Base-by-base conservation (phyloP, 225 moss, liverwort and hornwort species). In the Ulota crispa region DNA sequence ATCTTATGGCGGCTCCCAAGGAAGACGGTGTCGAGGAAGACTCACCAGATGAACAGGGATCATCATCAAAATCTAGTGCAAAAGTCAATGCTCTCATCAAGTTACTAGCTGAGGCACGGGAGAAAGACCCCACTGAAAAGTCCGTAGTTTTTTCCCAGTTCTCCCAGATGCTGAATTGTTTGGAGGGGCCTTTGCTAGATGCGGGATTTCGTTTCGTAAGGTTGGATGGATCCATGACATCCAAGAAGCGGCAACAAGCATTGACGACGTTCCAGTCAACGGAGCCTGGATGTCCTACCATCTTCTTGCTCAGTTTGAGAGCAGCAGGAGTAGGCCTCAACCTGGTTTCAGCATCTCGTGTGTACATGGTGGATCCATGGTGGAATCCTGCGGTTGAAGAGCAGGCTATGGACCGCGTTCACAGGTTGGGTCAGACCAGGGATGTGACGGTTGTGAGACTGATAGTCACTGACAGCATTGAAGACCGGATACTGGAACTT, bases 311-410 rank as follows among this genome's bases (percentile, higher is more conserved):
- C 19, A 89, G 89, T 59, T 85, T 91, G 80, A 91, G 87, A 85
- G 91, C 91, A 68, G 91, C 89, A 54, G 91, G 91, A 70, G 91
- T 91, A 68, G 91, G 89, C 71, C 80, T 91, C 24, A 91, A 91
- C 62, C 71, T 91, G 85, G 91, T 91, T n/a, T 82, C 91, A 34
- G 91, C 91, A 20, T 89, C 85, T 10, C 76, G 91, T 34, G 91
- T 89, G 21, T 91, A 83, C 76, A 89, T 92, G 89, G 75, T 89
- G 80, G 92, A 92, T 69, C 86, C 88, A 34, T 92, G 92, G 92
- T 92, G 92, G 92, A 92, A 92, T 57, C 92, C 92, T 42, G 88
- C 88, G 41, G 89, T 88, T 20, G 92, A 92, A 82, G 89, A 88
- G 84, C 92, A 92, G 72, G 92, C 92, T 43, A 87, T 92, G 86